Conservation (phyloP, 192 early-diverging fungal genomes). For the Linnemannia elongata region DNA sequence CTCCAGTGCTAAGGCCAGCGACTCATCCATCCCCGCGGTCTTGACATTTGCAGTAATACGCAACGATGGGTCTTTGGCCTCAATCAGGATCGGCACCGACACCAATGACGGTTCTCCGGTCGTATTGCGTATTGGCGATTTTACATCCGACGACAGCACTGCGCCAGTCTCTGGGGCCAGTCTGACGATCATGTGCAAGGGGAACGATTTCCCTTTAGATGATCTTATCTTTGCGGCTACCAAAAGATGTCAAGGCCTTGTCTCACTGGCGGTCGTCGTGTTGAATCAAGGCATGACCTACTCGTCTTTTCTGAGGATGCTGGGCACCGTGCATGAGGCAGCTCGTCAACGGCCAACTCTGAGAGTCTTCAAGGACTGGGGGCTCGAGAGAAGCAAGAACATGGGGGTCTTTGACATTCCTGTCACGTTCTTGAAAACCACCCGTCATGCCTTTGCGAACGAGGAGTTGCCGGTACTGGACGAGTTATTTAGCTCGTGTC, state of each 20-base stretch:
- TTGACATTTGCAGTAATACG: not conserved
- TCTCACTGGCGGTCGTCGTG: not conserved
- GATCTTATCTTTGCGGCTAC: not conserved
- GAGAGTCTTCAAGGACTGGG: not conserved
- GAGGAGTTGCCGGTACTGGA: not conserved
- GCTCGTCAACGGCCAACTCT: not conserved
- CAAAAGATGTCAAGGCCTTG: slow-evolving; percentile 1
- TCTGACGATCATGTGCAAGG: not conserved
- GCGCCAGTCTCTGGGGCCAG: not conserved
- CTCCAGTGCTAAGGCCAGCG: not conserved
- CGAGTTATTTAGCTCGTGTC: not conserved
- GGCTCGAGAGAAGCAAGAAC: not conserved
- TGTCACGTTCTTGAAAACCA: not conserved
- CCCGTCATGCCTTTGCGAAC: not conserved
- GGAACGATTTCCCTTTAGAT: not conserved
- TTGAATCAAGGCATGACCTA: not conserved
- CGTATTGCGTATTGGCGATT: not conserved
- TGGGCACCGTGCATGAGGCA: not conserved
- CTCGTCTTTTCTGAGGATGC: not conserved
- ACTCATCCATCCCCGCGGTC: not conserved
- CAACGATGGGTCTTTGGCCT: not conserved
- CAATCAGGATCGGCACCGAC: not conserved
- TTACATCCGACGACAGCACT: not conserved
- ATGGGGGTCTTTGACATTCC: not conserved
- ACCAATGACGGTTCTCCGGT: not conserved